Base-by-base conservation (phyloP, 495 filamentous ascomycete species). In the Penicillium antarcticum region DNA sequence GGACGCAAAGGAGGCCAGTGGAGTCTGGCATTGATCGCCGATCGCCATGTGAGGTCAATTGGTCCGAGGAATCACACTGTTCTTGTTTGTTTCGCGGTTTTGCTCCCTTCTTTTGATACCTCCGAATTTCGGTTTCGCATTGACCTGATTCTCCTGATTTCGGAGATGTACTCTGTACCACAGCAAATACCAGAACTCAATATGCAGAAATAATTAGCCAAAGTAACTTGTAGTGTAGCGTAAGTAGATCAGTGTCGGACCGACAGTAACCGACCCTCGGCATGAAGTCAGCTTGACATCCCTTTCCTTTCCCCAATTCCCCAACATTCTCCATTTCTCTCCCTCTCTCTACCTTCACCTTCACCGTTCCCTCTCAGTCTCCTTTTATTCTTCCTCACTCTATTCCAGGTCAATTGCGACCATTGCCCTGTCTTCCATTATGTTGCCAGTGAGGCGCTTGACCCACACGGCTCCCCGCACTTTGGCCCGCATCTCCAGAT, bases 391-490 rank as follows among this genome's bases (percentile, higher is more conserved):
- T 17, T 48, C 51, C 60, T 46, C 53, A 49, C 51, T 51, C 23
- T 45, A 11, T 52, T 54, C 37, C 26, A 8, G 26, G 26, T 58
- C 50, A 54, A 58, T 56, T 52, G 31, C 9, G 7, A 0, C 26
- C 26, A 8, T 29, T 29, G 2, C 9, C 26, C 36, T 54, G 37
- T 42, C 50, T 43, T 48, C 46, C 51, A 55, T 35, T 31, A 62
- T 65, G 64, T 65, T 63, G 62, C 47, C 56, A 50, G 62, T 76
- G 63, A 70, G 70, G 71, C 68, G 73, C 59, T 53, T 75, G 69
- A 74, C 71, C 71, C 72, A 71, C 65, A 62, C 70, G 59, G 60
- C 71, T 71, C 73, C 73, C 73, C 73, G 73, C 73, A 74, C 67
- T 72, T 68, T 71, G 55, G 68, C 71, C 70, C 71, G 69, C 67